Evolutionary conservation across 257 asterid genomes (phyloP).

Genomic region (Fraxinus quadrangulata): DNA sequence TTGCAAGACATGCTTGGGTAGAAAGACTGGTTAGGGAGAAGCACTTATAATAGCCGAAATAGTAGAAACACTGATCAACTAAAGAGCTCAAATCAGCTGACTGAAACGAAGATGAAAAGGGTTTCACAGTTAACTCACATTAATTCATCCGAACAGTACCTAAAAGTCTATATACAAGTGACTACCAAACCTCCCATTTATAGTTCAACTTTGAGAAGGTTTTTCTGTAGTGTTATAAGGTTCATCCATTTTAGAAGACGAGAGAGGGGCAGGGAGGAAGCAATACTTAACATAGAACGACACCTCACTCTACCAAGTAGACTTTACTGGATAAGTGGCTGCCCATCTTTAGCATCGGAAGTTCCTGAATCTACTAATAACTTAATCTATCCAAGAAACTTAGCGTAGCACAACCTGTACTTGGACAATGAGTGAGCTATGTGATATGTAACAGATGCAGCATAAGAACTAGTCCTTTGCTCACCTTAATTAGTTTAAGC

Average conservation of each 20-base stretch:
- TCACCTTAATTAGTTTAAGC: slow-evolving; percentile 88
- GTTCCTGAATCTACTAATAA: not conserved
- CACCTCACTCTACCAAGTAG: not conserved
- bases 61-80: not conserved
- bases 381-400: not conserved
- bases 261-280: not conserved
- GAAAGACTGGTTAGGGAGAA: not conserved
- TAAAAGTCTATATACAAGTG: slow-evolving; percentile 5
- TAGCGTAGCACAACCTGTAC: not conserved
- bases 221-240: not conserved
- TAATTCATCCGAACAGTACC: not conserved
- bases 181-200: not conserved
- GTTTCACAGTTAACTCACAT: not conserved
- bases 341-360: not conserved
- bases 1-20: not conserved
- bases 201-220: not conserved
- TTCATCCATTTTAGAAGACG: not conserved
- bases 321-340: not conserved
- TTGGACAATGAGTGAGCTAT: not conserved
- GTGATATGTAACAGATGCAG: slow-evolving; percentile 18
- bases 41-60: not conserved
- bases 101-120: not conserved
- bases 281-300: not conserved
- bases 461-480: slow-evolving; percentile 22
- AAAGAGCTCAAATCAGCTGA: not conserved